These are phyloP conservation scores for Oryza australiensis DNA, from an alignment of 176 grass and related monocot genomes.

Conservation along the genomic window DNA sequence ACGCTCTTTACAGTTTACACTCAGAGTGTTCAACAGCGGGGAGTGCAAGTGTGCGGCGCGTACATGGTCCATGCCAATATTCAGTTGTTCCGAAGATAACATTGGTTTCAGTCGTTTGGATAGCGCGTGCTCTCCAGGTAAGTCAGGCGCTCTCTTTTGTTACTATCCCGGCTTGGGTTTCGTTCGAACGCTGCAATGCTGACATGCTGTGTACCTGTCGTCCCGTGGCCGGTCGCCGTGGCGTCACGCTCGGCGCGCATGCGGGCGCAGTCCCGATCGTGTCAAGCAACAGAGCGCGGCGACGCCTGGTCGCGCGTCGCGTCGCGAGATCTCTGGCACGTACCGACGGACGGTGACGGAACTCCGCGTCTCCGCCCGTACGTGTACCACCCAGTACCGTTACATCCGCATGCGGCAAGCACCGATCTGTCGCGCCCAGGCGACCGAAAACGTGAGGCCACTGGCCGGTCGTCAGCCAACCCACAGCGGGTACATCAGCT, in stretches of 20 bases:
- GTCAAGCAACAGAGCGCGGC: constrained; percentile 20
- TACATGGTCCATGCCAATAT: too few relatives aligned
- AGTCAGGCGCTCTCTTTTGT: too few relatives aligned
- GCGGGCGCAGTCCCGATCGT: neutral
- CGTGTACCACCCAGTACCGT: neutral
- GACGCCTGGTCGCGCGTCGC: constrained; percentile 24
- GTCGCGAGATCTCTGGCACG: neutral
- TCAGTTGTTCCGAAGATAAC: too few relatives aligned
- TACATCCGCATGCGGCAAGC: neutral
- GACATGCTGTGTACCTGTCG: neutral
- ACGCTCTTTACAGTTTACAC: neutral
- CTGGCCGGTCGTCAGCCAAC: neutral
- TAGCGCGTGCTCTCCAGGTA: too few relatives aligned
- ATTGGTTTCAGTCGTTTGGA: too few relatives aligned
- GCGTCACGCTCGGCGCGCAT: neutral
- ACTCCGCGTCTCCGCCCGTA: neutral
- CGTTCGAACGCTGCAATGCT: neutral
- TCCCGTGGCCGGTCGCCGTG: neutral
- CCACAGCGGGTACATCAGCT: neutral
- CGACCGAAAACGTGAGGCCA: neutral
- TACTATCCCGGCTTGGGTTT: neutral
- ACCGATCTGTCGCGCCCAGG: constrained; percentile 22
- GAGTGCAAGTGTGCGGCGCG: neutral
- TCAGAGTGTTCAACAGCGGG: neutral
- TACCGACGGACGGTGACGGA: neutral